Base-by-base conservation (phyloP, 1,139 yeast genomes). In the Diutina pseudorugosa region DNA sequence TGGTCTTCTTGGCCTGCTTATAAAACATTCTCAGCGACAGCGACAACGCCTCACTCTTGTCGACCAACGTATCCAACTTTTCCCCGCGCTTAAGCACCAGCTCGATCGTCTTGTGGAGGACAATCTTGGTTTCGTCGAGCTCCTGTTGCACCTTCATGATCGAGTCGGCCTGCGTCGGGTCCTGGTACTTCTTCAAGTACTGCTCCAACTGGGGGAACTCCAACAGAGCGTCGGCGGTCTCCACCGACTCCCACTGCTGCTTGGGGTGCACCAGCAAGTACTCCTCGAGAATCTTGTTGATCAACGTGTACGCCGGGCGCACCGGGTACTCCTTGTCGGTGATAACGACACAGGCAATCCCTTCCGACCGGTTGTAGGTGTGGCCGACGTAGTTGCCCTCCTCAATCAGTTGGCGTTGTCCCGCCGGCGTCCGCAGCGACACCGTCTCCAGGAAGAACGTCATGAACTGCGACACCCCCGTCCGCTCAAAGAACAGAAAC, bases 141-240 rank as follows among this genome's bases (percentile, higher is more conserved):
- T 93, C 98, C 65, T 90, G 95, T 72, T 94, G 98, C 41, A 93
- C 98, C 68, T 85, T 87, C 95, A 93, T 85, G 59, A 93, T 84
- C 16, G 96, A 85, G 65, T 93, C 99, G 0, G 98, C 98, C 71
- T 93, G 96, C 42, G 85, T 77, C 23, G 99, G 99, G 67, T 94
- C 96, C 71, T 93, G 98, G 71, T 94, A 93, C 64, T 88, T 87
- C 61, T 75, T 71, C 60, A 94, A 71, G 66, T 90, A 90, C 33
- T 72, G 72, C 44, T 83, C 85, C 62, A 93, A 75, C 57, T 79
- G 80, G 41, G 80, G 80, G 68, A 81, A 83, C 53, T 72, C 70
- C 57, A 86, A 74, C 18, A 60, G 56, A 9, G 72, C 57, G 52
- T 73, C 72, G 7, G 88, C 71, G 59, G 75, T 81, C 2, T 77